Evolutionary conservation across 1,139 yeast genomes (phyloP).

Genomic region (Geotrichum reessii): DNA sequence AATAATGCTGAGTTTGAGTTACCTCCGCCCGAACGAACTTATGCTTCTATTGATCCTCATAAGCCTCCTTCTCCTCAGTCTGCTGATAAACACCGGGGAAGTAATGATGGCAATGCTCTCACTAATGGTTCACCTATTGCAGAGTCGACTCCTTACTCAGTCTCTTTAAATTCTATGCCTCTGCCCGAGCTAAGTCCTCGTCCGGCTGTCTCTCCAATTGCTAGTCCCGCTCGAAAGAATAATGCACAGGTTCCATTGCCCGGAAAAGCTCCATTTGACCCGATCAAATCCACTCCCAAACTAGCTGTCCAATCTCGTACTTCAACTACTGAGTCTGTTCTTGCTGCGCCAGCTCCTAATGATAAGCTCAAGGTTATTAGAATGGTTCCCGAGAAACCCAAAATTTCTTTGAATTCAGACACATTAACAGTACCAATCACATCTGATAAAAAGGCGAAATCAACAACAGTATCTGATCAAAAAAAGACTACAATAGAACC

Average conservation of each 20-base stretch:
- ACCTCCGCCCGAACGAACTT: conserved; percentile 10
- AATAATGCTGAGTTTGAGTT: conserved; percentile 11
- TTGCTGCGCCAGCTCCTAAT: background rate
- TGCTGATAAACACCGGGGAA: background rate
- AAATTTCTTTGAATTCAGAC: background rate
- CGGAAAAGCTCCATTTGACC: background rate
- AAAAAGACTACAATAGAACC: background rate
- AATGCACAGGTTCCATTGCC: conserved; percentile 2
- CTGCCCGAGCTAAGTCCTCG: conserved; percentile 14
- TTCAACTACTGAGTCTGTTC: background rate
- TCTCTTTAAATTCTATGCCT: conserved; percentile 6
- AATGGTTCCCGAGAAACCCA: background rate
- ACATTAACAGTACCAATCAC: background rate
- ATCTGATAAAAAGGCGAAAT: background rate
- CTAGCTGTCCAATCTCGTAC: background rate
- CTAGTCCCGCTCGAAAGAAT: conserved; percentile 7
- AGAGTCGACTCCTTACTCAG: conserved; percentile 11
- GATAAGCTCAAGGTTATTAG: background rate
- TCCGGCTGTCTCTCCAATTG: background rate
- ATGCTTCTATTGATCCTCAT: conserved; percentile 11
- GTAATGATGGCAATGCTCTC: background rate
- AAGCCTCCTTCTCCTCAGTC: conserved; percentile 15
- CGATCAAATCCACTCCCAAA: background rate
- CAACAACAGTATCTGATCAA: background rate
- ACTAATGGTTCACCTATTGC: background rate